Conservation (phyloP, 495 filamentous ascomycete genomes). For the Penicillium bovifimosum region DNA sequence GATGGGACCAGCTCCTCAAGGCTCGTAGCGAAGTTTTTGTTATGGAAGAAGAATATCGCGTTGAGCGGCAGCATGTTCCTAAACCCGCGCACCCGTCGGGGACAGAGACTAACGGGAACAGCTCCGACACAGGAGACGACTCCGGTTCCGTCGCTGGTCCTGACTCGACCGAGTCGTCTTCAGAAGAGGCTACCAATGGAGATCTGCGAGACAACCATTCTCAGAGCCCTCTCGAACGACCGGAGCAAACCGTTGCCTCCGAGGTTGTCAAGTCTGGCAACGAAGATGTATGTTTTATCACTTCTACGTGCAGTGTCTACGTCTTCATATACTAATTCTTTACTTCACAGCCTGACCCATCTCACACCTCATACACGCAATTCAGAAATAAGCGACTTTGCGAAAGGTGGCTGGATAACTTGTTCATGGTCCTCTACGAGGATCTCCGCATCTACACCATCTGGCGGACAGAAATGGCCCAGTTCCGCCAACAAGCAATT, state of each 20-base stretch:
- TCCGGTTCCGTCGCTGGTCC: slow-evolving; percentile 34
- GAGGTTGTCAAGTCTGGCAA: slow-evolving; percentile 74
- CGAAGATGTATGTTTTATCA: slow-evolving; percentile 61
- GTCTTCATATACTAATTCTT: slow-evolving; percentile 7
- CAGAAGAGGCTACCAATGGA: slow-evolving; percentile 26
- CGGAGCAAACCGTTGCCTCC: slow-evolving; percentile 74
- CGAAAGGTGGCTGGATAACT: slow-evolving; percentile 95
- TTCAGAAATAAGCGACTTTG: slow-evolving; percentile 96
- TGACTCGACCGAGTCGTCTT: slow-evolving; percentile 21
- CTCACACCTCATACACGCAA: slow-evolving; percentile 51
- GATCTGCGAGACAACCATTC: slow-evolving; percentile 36
- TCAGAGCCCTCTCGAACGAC: slow-evolving; percentile 61
- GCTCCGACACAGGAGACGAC: slow-evolving; percentile 28
- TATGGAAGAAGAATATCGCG: slow-evolving; percentile 97
- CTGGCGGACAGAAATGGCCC: slow-evolving; percentile 95
- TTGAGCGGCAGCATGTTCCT: slow-evolving; percentile 71
- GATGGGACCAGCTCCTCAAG: slow-evolving; percentile 92
- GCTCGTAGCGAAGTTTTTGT: slow-evolving; percentile 95
- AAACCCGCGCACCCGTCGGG: slow-evolving; percentile 47
- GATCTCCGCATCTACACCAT: slow-evolving; percentile 98
- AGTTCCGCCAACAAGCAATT: slow-evolving; percentile 80
- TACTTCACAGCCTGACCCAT: slow-evolving; percentile 37
- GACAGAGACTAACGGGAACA: slow-evolving; percentile 38
- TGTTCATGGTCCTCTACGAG: slow-evolving; percentile 99
- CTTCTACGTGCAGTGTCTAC: background rate